Percentiles rank a stretch among this genome's conserved stretches.
These are phyloP conservation scores for Chlorociboria aeruginascens DNA, from an alignment of 495 filamentous ascomycete species.

Conservation along the genomic window DNA sequence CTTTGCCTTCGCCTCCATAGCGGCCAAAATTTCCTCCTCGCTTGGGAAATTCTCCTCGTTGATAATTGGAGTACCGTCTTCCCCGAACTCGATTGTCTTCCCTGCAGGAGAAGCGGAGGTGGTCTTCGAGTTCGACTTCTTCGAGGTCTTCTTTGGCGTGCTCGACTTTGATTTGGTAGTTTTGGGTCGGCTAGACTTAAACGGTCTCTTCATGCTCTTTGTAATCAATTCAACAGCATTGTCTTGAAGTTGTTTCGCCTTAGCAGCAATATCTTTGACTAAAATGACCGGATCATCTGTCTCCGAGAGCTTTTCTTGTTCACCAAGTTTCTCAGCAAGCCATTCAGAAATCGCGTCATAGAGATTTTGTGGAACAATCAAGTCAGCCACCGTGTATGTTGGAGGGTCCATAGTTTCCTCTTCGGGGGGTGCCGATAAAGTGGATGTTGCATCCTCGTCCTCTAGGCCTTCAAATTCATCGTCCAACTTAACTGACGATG, in stretches of 20 bases:
- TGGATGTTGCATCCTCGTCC: slow-evolving; percentile 35
- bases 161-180: slow-evolving; percentile 27
- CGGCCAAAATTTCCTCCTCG: slow-evolving; percentile 17
- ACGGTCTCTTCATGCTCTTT: slow-evolving; percentile 52
- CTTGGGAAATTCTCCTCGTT: slow-evolving; percentile 7
- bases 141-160: slow-evolving; percentile 30
- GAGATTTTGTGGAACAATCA: slow-evolving; percentile 38
- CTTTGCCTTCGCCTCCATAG: slow-evolving; percentile 2
- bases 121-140: slow-evolving; percentile 24
- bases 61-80: slow-evolving; percentile 3
- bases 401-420: slow-evolving; percentile 33
- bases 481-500: slow-evolving; percentile 27
- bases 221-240: slow-evolving; percentile 57
- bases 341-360: slow-evolving; percentile 41
- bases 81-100: slow-evolving; percentile 5
- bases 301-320: slow-evolving; percentile 53
- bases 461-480: slow-evolving; percentile 51
- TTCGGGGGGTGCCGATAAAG: slow-evolving; percentile 26
- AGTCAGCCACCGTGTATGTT: slow-evolving; percentile 49
- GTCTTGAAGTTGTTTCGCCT: slow-evolving; percentile 49
- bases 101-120: slow-evolving; percentile 5
- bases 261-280: slow-evolving; percentile 49
- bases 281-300: slow-evolving; percentile 62
- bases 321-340: slow-evolving; percentile 53
- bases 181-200: slow-evolving; percentile 40